Evolutionary conservation across 2,329 filamentous ascomycete genomes (phyloP).

Genomic region (Colletotrichum higginsianum): DNA sequence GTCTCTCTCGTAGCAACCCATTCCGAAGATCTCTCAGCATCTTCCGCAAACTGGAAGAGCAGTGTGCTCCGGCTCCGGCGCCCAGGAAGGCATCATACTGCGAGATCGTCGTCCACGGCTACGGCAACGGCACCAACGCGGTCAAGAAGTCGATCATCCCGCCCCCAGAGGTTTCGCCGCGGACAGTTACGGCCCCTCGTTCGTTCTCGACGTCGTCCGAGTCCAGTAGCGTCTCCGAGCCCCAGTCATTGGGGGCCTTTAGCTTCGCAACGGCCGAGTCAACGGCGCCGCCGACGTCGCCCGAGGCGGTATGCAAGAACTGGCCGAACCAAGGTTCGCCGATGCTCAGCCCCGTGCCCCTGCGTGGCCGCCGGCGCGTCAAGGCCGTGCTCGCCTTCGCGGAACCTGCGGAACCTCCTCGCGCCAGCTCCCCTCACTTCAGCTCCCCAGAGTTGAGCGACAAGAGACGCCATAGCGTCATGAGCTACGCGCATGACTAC

Average conservation of each 20-base stretch:
- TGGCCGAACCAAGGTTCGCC: conserved; percentile 33
- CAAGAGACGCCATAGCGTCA: conserved; percentile 26
- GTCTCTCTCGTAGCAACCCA: conserved; percentile 44
- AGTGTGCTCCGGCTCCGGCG: conserved; percentile 11
- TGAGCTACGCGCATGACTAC: conserved; percentile 46
- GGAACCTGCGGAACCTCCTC: conserved; percentile 10
- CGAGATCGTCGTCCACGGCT: conserved; percentile 68
- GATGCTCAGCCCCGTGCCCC: conserved; percentile 43
- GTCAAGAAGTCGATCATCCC: conserved; percentile 45
- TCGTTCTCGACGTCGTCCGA: conserved; percentile 44
- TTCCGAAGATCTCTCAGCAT: conserved; percentile 54
- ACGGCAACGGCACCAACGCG: conserved; percentile 67
- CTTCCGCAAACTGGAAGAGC: conserved; percentile 45
- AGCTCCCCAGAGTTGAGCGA: conserved; percentile 5
- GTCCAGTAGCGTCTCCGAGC: conserved; percentile 43
- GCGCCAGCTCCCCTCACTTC: background rate
- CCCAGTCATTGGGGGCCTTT: conserved; percentile 48
- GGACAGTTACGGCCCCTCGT: conserved; percentile 16
- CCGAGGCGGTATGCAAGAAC: conserved; percentile 40
- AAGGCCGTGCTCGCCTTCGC: conserved; percentile 40
- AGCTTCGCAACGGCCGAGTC: conserved; percentile 48
- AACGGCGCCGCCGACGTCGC: conserved; percentile 46
- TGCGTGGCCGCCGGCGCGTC: conserved; percentile 49
- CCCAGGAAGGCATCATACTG: conserved; percentile 54
- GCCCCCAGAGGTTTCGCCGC: conserved; percentile 4